These are phyloP conservation scores for Globisporangium iwayamae DNA, from an alignment of 352 stramenopile species.

Conservation along the genomic window DNA sequence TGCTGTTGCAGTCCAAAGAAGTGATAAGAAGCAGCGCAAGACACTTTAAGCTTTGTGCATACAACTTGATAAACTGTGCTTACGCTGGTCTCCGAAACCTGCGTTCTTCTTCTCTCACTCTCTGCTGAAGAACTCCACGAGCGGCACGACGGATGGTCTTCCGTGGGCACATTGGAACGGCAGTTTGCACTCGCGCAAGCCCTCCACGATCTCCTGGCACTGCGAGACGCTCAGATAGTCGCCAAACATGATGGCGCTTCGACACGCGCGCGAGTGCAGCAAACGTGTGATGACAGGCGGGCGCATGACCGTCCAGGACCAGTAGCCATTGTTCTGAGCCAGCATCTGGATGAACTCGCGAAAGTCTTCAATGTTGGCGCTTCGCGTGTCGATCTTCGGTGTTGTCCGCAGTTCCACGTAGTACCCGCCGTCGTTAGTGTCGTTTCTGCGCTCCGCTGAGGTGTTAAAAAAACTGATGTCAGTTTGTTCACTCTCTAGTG, in stretches of 20 bases:
- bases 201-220: constrained; percentile 67
- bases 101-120: not conserved
- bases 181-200: constrained; percentile 72
- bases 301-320: constrained; percentile 28
- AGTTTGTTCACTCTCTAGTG: constrained; percentile 3
- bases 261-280: constrained; percentile 85
- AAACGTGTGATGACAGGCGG: constrained; percentile 79
- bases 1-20: constrained; percentile 19
- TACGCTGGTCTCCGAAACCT: too few species aligned
- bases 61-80: not conserved
- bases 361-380: constrained; percentile 70
- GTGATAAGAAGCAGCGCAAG: not conserved
- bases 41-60: not conserved
- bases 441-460: not conserved
- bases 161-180: constrained; percentile 92
- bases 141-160: constrained; percentile 84
- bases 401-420: constrained; percentile 34
- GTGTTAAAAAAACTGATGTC: constrained; percentile 2
- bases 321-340: constrained; percentile 19
- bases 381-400: constrained; percentile 70
- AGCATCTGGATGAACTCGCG: constrained; percentile 82
- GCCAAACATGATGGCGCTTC: constrained; percentile 93
- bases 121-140: constrained; percentile 54
- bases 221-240: constrained; percentile 69
- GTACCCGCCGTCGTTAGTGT: not conserved